These are phyloP conservation scores for Encephalitozoon hellem DNA, from an alignment of 371 early-diverging fungal species.

Conservation along the genomic window DNA sequence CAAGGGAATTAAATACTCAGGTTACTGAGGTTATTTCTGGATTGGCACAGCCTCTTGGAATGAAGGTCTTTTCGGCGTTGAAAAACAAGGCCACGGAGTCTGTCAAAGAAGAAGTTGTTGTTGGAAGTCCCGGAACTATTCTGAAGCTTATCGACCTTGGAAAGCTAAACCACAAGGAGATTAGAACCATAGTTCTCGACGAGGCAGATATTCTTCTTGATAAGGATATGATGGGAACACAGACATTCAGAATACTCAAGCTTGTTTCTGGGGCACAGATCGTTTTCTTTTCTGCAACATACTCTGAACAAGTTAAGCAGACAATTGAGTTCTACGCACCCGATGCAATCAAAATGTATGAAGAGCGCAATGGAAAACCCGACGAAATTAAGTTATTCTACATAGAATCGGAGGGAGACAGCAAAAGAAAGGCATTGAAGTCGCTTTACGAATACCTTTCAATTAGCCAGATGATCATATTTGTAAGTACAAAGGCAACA, in stretches of 20 bases:
- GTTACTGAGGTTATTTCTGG: conserved; percentile 75
- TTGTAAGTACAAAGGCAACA: conserved; percentile 68
- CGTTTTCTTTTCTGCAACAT: conserved; percentile 86
- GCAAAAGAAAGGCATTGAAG: conserved; percentile 67
- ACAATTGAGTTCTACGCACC: conserved; percentile 72
- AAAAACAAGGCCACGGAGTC: conserved; percentile 60
- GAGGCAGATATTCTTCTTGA: conserved; percentile 59
- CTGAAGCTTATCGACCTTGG: conserved; percentile 61
- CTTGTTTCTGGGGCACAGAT: conserved; percentile 58
- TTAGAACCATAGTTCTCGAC: conserved; percentile 58
- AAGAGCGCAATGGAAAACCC: conserved; percentile 77
- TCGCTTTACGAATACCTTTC: conserved; percentile 77
- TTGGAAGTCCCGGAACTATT: conserved; percentile 90
- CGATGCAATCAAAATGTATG: conserved; percentile 72
- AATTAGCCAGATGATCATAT: conserved; percentile 89
- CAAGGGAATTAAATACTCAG: conserved; percentile 88
- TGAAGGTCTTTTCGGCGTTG: conserved; percentile 68
- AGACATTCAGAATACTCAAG: conserved; percentile 46
- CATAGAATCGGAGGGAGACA: conserved; percentile 71
- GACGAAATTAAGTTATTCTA: conserved; percentile 88
- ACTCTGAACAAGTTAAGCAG: conserved; percentile 68
- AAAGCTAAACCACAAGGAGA: conserved; percentile 10
- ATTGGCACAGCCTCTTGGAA: conserved; percentile 74
- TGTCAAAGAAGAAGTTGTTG: conserved; percentile 69
- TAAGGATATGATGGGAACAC: conserved; percentile 50